Conservation (phyloP, 352 stramenopile species). For the Phytophthora parvispora region DNA sequence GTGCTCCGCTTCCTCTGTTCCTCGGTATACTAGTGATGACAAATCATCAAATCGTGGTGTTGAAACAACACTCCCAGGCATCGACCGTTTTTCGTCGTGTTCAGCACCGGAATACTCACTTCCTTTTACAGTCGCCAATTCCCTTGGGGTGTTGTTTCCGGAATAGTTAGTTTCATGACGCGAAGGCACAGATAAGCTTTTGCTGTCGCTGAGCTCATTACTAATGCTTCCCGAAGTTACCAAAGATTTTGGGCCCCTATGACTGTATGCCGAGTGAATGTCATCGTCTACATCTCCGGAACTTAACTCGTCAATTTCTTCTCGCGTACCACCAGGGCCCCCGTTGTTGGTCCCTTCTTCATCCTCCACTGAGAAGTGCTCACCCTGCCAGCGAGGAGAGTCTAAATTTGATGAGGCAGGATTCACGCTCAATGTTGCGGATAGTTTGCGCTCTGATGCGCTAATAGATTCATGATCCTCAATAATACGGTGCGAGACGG, state of each 20-base stretch:
- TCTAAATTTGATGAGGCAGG: slow-evolving; percentile 4
- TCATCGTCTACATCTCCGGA: slow-evolving; percentile 15
- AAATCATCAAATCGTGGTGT: slow-evolving; percentile 34
- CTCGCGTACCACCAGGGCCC: neutral
- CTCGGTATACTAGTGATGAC: slow-evolving; percentile 41
- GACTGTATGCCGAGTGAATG: slow-evolving; percentile 10
- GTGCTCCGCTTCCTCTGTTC: slow-evolving; percentile 13
- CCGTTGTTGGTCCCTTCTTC: slow-evolving; percentile 14
- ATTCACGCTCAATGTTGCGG: neutral
- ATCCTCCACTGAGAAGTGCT: slow-evolving; percentile 16
- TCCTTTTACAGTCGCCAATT: slow-evolving; percentile 21
- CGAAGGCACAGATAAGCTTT: slow-evolving; percentile 12
- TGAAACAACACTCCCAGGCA: slow-evolving; percentile 17
- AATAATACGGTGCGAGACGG: slow-evolving; percentile 8
- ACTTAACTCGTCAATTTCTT: slow-evolving; percentile 12
- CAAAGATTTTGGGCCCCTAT: slow-evolving; percentile 13
- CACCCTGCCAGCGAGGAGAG: slow-evolving; percentile 26
- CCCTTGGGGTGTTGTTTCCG: slow-evolving; percentile 25
- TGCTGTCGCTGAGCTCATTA: slow-evolving; percentile 20
- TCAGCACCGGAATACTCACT: slow-evolving; percentile 9
- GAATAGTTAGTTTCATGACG: slow-evolving; percentile 18
- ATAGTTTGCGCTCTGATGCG: slow-evolving; percentile 14
- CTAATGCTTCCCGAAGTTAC: slow-evolving; percentile 15
- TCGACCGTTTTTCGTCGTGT: slow-evolving; percentile 27
- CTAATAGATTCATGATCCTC: slow-evolving; percentile 11